Conservation (phyloP, 768 basidiomycete genomes). For the Baorangia bicolor region DNA sequence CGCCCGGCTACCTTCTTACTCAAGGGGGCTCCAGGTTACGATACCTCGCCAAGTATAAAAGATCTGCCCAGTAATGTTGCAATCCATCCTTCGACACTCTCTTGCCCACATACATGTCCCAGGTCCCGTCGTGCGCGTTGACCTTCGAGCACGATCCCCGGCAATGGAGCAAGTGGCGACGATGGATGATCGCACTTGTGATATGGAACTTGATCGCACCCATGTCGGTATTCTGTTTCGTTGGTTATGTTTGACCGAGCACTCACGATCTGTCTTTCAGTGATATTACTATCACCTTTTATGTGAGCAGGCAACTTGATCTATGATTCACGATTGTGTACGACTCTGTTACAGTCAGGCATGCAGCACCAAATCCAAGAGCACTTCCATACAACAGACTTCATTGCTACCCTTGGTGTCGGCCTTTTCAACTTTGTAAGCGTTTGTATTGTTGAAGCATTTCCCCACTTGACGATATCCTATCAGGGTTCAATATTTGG, state of each 20-base stretch:
- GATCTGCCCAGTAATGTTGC: background rate
- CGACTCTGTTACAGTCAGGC: conserved; percentile 19
- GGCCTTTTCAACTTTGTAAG: conserved; percentile 23
- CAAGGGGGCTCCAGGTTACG: background rate
- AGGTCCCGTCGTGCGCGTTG: conserved; percentile 14
- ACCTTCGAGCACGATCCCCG: conserved; percentile 25
- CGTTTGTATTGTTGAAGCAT: background rate
- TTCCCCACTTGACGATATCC: background rate
- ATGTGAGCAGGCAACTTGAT: conserved; percentile 15
- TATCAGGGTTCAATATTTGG: conserved; percentile 20
- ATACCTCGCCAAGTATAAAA: conserved; percentile 7
- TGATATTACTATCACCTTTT: conserved; percentile 25
- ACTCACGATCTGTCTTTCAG: conserved; percentile 12
- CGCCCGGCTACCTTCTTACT: background rate
- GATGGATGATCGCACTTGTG: conserved; percentile 24
- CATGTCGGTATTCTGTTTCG: conserved; percentile 17
- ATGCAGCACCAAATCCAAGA: conserved; percentile 28
- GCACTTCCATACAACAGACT: conserved; percentile 16
- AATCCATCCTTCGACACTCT: conserved; percentile 1
- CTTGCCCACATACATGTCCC: conserved; percentile 17
- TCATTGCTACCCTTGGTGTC: conserved; percentile 20
- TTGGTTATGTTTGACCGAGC: background rate
- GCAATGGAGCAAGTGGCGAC: conserved; percentile 20
- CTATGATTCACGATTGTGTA: background rate
- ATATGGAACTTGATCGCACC: conserved; percentile 29